phyloP scores from a whole-genome alignment of 331 rosid genomes.

The Dryas integrifolia region DNA sequence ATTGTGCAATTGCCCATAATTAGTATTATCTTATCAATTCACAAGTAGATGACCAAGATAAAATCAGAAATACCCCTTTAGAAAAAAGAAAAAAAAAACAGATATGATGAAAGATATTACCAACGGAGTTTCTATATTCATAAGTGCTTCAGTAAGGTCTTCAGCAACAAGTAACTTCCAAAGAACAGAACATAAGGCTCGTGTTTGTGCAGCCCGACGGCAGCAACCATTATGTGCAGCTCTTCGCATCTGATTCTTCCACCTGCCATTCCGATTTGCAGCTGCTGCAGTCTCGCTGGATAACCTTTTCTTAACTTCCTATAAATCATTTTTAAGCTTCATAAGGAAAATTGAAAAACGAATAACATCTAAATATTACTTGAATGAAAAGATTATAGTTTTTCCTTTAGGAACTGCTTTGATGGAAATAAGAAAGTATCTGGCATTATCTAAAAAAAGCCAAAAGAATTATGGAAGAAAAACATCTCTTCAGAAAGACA shows the following conservation, averaged over 20 bases:
- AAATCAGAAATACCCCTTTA: background rate
- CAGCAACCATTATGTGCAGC: slow-evolving; percentile 96
- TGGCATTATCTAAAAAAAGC: background rate
- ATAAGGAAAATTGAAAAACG: slow-evolving; percentile 10
- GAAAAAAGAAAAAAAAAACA: background rate
- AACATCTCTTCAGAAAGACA: background rate
- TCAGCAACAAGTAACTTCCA: slow-evolving; percentile 90
- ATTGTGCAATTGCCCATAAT: background rate
- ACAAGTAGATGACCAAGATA: background rate
- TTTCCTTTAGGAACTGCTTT: background rate
- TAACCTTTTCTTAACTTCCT: slow-evolving; percentile 90
- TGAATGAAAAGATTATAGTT: background rate
- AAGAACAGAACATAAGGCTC: slow-evolving; percentile 76
- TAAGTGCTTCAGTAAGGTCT: slow-evolving; percentile 69
- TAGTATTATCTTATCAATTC: background rate
- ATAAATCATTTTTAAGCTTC: slow-evolving; percentile 27
- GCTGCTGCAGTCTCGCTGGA: slow-evolving; percentile 74
- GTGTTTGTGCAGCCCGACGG: slow-evolving; percentile 87
- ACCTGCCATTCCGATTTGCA: slow-evolving; percentile 78
- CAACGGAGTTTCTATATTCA: slow-evolving; percentile 74
- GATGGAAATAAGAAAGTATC: background rate
- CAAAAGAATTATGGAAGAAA: background rate
- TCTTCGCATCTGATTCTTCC: slow-evolving; percentile 97
- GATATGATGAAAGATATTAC: slow-evolving; percentile 39
- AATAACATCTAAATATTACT: slow-evolving; percentile 20